Evolutionary conservation across 2,329 filamentous ascomycete genomes (phyloP).

Genomic region (Fusarium dimerum): DNA sequence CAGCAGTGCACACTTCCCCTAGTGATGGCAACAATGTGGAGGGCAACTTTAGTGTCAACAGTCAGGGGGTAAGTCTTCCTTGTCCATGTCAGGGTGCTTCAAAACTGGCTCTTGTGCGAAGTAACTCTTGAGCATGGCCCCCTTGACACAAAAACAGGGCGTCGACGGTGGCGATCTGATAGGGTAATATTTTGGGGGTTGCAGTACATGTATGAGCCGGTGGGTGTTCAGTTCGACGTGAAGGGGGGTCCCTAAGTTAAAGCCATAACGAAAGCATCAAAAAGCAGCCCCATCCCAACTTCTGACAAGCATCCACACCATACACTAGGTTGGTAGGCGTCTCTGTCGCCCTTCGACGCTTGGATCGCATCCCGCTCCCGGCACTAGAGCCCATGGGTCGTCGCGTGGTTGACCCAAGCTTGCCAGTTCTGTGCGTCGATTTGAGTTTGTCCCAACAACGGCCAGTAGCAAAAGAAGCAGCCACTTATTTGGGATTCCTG

Average conservation of each 20-base stretch:
- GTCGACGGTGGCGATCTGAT: slow-evolving; percentile 26
- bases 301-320: slow-evolving; percentile 22
- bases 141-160: slow-evolving; percentile 5
- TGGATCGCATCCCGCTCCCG: slow-evolving; percentile 25
- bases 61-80: too few relatives aligned
- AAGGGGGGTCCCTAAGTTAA: slow-evolving; percentile 2
- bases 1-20: too few relatives aligned
- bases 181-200: slow-evolving; percentile 20
- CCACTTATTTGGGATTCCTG: too few relatives aligned
- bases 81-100: too few relatives aligned
- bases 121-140: slow-evolving; percentile 3
- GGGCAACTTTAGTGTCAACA: too few relatives aligned
- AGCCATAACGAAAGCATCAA: slow-evolving; percentile 10
- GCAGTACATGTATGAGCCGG: slow-evolving; percentile 1
- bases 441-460: slow-evolving; percentile 20
- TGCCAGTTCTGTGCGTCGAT: slow-evolving; percentile 17
- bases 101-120: too few relatives aligned
- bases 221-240: background rate
- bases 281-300: slow-evolving; percentile 22
- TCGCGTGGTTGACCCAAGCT: slow-evolving; percentile 27
- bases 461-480: background rate
- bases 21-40: too few relatives aligned
- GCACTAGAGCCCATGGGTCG: slow-evolving; percentile 23
- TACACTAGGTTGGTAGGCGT: slow-evolving; percentile 22
- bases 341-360: slow-evolving; percentile 19